Conservation (phyloP, 2,329 filamentous ascomycete species). For the Aspergillus sp. region DNA sequence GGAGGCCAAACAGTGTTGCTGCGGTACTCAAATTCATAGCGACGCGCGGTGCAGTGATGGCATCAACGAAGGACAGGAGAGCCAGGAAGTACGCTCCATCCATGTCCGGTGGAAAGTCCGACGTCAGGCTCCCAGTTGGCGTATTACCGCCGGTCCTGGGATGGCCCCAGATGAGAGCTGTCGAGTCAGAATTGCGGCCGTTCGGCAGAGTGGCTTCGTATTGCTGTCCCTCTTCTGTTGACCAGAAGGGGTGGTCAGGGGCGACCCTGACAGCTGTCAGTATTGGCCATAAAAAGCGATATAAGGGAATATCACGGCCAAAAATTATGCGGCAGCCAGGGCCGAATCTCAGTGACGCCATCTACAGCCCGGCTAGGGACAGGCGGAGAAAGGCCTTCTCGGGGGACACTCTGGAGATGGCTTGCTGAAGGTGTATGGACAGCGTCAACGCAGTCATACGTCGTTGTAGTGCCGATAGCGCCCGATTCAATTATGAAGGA, state of each 20-base stretch:
- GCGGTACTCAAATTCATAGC: not conserved
- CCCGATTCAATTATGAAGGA: constrained; percentile 6
- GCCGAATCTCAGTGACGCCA: constrained; percentile 2
- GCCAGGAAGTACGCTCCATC: constrained; percentile 11
- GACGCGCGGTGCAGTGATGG: not conserved
- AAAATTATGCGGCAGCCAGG: constrained; percentile 6
- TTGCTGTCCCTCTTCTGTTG: not conserved
- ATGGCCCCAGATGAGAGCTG: constrained; percentile 3
- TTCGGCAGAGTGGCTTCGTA: not conserved
- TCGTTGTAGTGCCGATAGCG: constrained; percentile 2
- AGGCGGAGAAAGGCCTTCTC: not conserved
- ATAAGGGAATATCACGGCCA: constrained; percentile 1
- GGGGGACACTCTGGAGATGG: not conserved
- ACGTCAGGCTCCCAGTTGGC: not conserved
- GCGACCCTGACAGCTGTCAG: not conserved
- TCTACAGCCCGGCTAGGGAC: not conserved
- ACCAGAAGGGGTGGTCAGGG: constrained; percentile 8
- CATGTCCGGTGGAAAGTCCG: constrained; percentile 11
- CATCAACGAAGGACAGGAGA: constrained; percentile 2
- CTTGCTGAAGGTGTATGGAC: not conserved
- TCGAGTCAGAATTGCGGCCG: constrained; percentile 4
- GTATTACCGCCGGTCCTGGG: not conserved
- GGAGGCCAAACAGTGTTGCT: constrained; percentile 1
- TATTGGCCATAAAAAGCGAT: too few relatives aligned
- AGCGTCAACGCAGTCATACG: constrained; percentile 7